Percentiles rank a stretch among this genome's conserved stretches.
Conservation (phyloP, 2,329 filamentous ascomycete species). For the Fusarium setosum region DNA sequence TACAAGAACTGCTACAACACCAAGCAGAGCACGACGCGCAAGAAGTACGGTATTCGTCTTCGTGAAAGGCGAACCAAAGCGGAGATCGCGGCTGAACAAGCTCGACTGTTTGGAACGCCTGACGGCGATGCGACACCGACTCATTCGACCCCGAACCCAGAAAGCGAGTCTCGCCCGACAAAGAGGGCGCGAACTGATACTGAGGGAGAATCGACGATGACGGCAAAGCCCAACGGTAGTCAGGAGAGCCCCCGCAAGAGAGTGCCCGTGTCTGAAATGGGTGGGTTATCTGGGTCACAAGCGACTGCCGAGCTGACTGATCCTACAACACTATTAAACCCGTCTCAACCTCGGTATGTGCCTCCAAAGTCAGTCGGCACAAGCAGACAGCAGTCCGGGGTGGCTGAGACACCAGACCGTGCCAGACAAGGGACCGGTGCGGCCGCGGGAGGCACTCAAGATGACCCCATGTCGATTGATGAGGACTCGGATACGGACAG, state of each 20-base stretch:
- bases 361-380: conserved; percentile 3
- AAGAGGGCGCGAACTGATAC: conserved; percentile 41
- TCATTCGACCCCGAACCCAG: conserved; percentile 8
- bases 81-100: conserved; percentile 58
- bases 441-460: conserved; percentile 27
- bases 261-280: conserved; percentile 48
- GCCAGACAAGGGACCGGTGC: background rate
- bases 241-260: conserved; percentile 39
- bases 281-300: conserved; percentile 49
- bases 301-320: conserved; percentile 52
- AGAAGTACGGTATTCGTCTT: conserved; percentile 67
- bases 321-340: conserved; percentile 45
- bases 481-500: conserved; percentile 35
- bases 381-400: background rate
- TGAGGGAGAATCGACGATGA: conserved; percentile 6
- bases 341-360: conserved; percentile 34
- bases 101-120: conserved; percentile 46
- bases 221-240: background rate
- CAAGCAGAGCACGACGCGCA: conserved; percentile 67
- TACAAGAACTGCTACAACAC: conserved; percentile 66
- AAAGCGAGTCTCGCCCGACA: conserved; percentile 13
- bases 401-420: conserved; percentile 1
- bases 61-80: conserved; percentile 59
- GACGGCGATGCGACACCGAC: conserved; percentile 21
- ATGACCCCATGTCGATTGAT: conserved; percentile 45